phyloP scores from a whole-genome alignment of 305 asterid species.

The Solanum hybrid region DNA sequence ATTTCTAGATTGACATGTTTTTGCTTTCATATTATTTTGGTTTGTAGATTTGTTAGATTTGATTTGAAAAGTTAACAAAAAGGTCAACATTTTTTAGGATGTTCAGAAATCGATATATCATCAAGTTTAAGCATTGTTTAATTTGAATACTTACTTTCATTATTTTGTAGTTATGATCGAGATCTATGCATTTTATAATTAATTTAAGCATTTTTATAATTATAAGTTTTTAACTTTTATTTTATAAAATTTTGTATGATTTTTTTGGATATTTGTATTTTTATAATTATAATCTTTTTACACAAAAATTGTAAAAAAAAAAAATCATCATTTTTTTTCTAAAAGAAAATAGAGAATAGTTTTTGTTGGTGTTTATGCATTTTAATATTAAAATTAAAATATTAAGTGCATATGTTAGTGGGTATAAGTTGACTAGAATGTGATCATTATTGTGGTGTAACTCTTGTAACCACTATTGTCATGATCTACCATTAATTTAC shows the following conservation, averaged over 20 bases:
- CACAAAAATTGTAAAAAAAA: neutral
- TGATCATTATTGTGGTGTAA: too few species aligned
- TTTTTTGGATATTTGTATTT: neutral
- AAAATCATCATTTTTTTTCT: neutral
- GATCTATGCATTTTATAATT: neutral
- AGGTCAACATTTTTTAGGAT: neutral
- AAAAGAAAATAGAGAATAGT: neutral
- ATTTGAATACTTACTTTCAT: neutral
- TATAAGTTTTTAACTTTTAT: too few species aligned
- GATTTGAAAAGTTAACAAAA: neutral
- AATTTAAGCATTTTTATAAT: neutral
- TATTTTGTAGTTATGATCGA: neutral
- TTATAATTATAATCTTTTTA: neutral
- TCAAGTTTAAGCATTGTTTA: neutral
- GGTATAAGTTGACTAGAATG: too few species aligned
- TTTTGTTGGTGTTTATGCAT: too few species aligned
- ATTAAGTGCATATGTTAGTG: too few species aligned
- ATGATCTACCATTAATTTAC: too few species aligned
- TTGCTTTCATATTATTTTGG: neutral
- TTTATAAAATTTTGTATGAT: neutral
- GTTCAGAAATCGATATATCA: too few species aligned
- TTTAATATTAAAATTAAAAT: too few species aligned
- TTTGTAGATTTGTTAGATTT: too few species aligned
- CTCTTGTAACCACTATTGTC: too few species aligned
- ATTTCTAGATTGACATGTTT: neutral